Evolutionary conservation across 2,329 filamentous ascomycete genomes (phyloP), one percentile per base, ranked within the genome.

Genomic region (Thelonectria blattea): DNA sequence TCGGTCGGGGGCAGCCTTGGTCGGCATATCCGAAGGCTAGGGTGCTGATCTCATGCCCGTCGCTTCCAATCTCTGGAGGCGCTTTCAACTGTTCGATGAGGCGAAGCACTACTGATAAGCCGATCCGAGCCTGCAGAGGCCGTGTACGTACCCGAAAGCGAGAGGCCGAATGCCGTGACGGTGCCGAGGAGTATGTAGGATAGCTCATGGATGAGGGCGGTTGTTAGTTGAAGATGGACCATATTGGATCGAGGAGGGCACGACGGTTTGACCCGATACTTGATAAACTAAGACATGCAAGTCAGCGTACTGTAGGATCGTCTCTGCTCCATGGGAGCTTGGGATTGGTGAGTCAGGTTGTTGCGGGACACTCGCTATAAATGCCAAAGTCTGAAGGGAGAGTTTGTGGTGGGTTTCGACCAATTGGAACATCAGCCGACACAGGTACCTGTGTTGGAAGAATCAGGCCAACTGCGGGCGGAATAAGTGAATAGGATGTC

Each of bases 111-210:
- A 61, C 54, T 49, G 62, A 60, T 61, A 67, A 62, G 56, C 59
- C 52, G 58, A 60, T 56, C 56, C 61, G 61, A 61, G 58, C 61
- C 55, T 54, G 52, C 57, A 47, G 27, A 48, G 55, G 45, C 55
- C 60, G 46, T 48, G 42, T 24, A 30, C 9, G 42, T 24, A 30
- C 9, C 17, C 42, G 41, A 20, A 20, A 43, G 41, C 41, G 10
- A 20, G 3, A 20, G 17, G n/a, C 10, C 41, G 20, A 18, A 8
- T 10, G 27, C 27, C 27, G 27, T 10, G 27, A 30, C 27, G 8
- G 27, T 30, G 27, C 9, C 5, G 27, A 30, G 5, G 27, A n/a
- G n/a, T n/a, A n/a, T 37, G 34, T 3, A 37, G 34, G 10, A 15
- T 12, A 37, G 15, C 5, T 17, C 42, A 24, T 45, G 17, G 20